These are phyloP conservation scores for Aleurites moluccanus DNA, from an alignment of 441 rosid genomes.

Conservation along the genomic window DNA sequence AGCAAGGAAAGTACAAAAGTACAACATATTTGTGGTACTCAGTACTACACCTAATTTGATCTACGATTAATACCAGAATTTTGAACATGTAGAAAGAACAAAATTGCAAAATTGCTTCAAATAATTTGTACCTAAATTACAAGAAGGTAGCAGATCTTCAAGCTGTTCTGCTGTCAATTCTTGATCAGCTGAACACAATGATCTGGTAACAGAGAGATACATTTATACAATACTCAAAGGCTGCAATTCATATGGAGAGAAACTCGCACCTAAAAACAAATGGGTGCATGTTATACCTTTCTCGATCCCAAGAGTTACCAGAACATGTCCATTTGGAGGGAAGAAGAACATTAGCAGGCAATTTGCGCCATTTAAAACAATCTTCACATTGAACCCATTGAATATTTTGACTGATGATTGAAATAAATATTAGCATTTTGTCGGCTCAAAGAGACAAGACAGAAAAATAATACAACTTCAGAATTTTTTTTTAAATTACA, in stretches of 20 bases:
- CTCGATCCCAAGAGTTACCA: conserved; percentile 62
- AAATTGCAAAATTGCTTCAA: conserved; percentile 8
- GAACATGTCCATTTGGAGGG: conserved; percentile 75
- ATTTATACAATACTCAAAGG: not conserved
- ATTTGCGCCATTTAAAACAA: conserved; percentile 76
- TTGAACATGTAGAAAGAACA: conserved; percentile 8
- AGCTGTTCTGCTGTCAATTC: conserved; percentile 57
- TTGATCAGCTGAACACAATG: conserved; percentile 58
- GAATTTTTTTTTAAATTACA: not conserved
- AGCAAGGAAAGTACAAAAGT: not conserved
- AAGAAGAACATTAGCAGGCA: conserved; percentile 64
- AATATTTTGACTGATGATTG: conserved; percentile 50
- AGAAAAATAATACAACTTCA: not conserved
- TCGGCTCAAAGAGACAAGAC: not conserved
- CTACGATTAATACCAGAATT: not conserved
- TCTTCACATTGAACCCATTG: conserved; percentile 86
- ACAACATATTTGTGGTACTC: conserved; percentile 4
- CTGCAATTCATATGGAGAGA: conserved; percentile 2
- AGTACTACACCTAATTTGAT: not conserved
- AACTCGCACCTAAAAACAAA: not conserved
- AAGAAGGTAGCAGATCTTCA: conserved; percentile 53
- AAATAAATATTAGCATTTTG: conserved; percentile 5
- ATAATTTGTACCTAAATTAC: conserved; percentile 51
- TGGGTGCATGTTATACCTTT: conserved; percentile 46
- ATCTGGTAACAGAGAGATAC: conserved; percentile 43